Evolutionary conservation across 352 stramenopile genomes (phyloP), one percentile per base, ranked within the genome.

Genomic region (Pythium apleroticum): DNA sequence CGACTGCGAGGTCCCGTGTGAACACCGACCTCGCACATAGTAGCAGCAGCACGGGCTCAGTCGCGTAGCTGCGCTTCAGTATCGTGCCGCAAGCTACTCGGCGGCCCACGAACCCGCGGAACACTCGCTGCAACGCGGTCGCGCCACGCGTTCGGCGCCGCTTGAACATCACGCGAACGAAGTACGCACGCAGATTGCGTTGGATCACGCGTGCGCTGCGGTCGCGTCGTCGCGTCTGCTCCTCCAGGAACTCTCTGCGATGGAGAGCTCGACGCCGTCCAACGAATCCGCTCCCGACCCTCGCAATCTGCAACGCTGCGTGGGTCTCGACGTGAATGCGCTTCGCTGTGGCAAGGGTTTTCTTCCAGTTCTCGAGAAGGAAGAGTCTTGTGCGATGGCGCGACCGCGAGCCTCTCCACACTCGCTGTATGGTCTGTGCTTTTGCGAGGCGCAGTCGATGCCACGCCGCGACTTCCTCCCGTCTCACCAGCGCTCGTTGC

Each of bases 1-100:
- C 33, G 6, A 81, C 37, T 12, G 81, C 83, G 6, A 94, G 57
- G 12, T 73, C 64, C 0, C 72, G 73, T 15, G 80, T 84, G 72
- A 80, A 94, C 43, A 94, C 84, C 27, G 78, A 78, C 41, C 68
- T 52, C 7, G 63, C 37, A 37, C 65, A 30, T 8, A 91, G 66
- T 14, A 92, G 71, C 10, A 91, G 63, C 37, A 90, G 76, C n/a
- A 71, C 62, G 11, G 83, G 83, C 11, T 68, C 30, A 3, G 20
- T 52, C 1, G 53, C 41, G 55, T 88, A 94, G n/a, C 75, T 69
- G 11, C 64, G 74, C 9, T 30, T 11, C 25, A 94, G 59, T 0
- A 94, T 63, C 49, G 77, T 64, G 43, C 14, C 11, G 3, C 75
- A 57, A 9, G 78, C 83, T 22, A 59, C 33, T 8, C 56, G 33